These are phyloP conservation scores for Colletotrichum gigasporum DNA, from an alignment of 2,329 filamentous ascomycete genomes.

Conservation along the genomic window DNA sequence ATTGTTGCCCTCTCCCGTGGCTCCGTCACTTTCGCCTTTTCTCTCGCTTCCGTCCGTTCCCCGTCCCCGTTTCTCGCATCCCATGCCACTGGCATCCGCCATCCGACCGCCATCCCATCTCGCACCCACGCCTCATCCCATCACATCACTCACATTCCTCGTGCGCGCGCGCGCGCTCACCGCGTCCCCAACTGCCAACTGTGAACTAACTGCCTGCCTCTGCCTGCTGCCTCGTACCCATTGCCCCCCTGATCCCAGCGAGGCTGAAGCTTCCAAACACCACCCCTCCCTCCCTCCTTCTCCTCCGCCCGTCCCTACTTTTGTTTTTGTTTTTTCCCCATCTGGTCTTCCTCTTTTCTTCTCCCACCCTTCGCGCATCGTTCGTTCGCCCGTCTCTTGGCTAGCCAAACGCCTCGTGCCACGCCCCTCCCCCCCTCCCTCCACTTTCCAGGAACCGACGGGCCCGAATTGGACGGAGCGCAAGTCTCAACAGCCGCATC, in stretches of 20 bases:
- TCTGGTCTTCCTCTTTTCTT: not conserved
- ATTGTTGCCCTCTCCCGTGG: conserved; percentile 22
- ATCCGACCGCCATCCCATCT: not conserved
- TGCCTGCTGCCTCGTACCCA: not conserved
- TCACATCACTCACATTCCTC: not conserved
- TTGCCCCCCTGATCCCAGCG: conserved; percentile 6
- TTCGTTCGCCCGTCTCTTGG: not conserved
- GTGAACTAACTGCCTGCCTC: not conserved
- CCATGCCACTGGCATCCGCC: not conserved
- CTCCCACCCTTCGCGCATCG: not conserved
- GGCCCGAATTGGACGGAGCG: not conserved
- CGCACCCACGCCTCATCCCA: not conserved
- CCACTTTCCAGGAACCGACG: not conserved
- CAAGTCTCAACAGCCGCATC: conserved; percentile 21
- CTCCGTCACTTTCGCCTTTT: too few species aligned
- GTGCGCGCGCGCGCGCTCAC: not conserved
- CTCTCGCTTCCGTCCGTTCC: conserved; percentile 16
- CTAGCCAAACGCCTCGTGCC: not conserved
- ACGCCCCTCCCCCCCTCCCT: not conserved
- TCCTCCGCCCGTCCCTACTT: not conserved
- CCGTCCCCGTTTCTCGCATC: conserved; percentile 7
- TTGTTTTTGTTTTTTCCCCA: not conserved
- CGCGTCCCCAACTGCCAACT: not conserved
- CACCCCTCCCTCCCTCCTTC: not conserved
- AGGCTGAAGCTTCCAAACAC: conserved; percentile 1